Percentiles rank a stretch among this genome's conserved stretches.
Conservation (phyloP, 2,329 filamentous ascomycete species). For the Diplodia sapinea region DNA sequence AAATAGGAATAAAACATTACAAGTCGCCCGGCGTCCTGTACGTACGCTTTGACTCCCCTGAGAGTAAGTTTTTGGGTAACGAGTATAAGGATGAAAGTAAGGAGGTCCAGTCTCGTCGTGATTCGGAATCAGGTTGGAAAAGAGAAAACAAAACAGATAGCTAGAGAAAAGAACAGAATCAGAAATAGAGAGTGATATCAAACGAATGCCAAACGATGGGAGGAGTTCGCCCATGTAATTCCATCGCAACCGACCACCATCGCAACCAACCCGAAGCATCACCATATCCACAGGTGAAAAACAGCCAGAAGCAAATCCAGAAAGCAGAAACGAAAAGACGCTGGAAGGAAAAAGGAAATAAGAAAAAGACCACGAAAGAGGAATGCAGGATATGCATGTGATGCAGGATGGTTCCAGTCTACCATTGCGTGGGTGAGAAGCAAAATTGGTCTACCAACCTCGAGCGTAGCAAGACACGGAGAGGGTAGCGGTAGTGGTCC, state of each 20-base stretch:
- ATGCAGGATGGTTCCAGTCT: conserved; percentile 18
- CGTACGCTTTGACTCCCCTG: conserved; percentile 18
- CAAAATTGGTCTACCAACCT: neutral
- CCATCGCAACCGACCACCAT: conserved; percentile 12
- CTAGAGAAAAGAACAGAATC: conserved; percentile 15
- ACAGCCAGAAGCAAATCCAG: conserved; percentile 7
- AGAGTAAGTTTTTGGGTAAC: conserved; percentile 8
- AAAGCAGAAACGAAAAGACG: neutral
- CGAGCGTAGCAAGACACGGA: neutral
- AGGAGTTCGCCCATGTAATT: conserved; percentile 27
- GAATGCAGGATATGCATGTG: conserved; percentile 29
- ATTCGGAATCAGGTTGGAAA: conserved; percentile 24
- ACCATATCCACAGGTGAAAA: conserved; percentile 23
- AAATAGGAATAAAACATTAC: conserved; percentile 26
- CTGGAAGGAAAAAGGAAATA: conserved; percentile 7
- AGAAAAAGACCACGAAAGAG: neutral
- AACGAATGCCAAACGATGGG: conserved; percentile 26
- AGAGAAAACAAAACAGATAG: conserved; percentile 10
- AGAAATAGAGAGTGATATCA: conserved; percentile 26
- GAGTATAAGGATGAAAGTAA: conserved; percentile 9
- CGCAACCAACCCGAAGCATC: conserved; percentile 21
- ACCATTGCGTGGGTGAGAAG: conserved; percentile 13
- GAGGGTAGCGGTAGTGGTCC: neutral
- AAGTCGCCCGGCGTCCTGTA: conserved; percentile 30
- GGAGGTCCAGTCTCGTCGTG: conserved; percentile 28